These are phyloP conservation scores for Setaria viridis DNA, from an alignment of 202 grass and related monocot genomes.

Conservation along the genomic window DNA sequence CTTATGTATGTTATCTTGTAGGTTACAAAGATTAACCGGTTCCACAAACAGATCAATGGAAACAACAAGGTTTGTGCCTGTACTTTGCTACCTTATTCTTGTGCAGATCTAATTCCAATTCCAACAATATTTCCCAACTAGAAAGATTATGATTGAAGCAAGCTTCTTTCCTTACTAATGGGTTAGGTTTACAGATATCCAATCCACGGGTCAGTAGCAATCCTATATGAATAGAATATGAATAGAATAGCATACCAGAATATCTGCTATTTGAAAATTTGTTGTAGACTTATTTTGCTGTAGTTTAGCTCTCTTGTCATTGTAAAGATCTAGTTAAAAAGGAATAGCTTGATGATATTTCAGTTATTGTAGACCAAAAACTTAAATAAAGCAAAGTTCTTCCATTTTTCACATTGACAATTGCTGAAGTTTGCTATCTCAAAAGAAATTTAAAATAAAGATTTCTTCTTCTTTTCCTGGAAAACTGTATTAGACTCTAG, in stretches of 20 bases:
- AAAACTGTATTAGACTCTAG: not conserved
- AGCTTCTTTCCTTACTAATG: not conserved
- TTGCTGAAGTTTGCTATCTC: not conserved
- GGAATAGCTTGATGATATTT: not conserved
- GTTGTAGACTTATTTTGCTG: not conserved
- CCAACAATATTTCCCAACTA: not conserved
- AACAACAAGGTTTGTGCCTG: conserved; percentile 68
- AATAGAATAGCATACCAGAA: not conserved
- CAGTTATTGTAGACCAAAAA: not conserved
- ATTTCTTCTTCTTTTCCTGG: conserved; percentile 6
- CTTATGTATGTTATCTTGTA: conserved; percentile 42
- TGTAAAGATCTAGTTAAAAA: not conserved
- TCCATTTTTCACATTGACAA: not conserved
- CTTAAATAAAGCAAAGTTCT: not conserved
- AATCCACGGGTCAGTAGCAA: not conserved
- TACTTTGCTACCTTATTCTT: not conserved
- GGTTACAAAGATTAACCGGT: conserved; percentile 77
- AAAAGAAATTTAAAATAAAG: not conserved
- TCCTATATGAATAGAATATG: conserved; percentile 7
- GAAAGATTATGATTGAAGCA: not conserved
- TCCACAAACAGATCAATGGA: conserved; percentile 66
- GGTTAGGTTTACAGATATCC: not conserved
- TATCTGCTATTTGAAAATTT: not conserved
- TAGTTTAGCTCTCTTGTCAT: not conserved
- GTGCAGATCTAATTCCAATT: not conserved